Evolutionary conservation across 1,139 yeast species (phyloP), one percentile per base, ranked within the genome.

Genomic region (Eremothecium sinecaudum): DNA sequence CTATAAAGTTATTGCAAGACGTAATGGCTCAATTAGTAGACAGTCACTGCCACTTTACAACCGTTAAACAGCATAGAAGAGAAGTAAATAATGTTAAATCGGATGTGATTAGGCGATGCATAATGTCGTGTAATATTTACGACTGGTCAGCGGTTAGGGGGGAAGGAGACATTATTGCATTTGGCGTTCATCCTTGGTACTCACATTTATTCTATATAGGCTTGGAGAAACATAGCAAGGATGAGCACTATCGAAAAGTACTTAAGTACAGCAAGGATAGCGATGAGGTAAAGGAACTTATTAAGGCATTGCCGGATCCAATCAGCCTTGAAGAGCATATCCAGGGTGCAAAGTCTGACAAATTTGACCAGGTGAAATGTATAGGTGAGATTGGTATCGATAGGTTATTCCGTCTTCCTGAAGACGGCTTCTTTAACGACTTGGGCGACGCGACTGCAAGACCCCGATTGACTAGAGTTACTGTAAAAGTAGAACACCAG

Each of bases 371-470:
- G 8, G 39, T 64, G 12, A 34, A 46, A 22, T 33, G 61, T 9
- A 66, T 86, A n/a, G 98, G 98, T 0, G 98, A 90, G 49, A 68
- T 86, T 13, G 98, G 98, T 0, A 59, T 90, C 4, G 98, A 90
- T 56, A 80, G 78, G 54, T 52, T 73, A 14, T 83, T 83, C 48
- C 59, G 84, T 24, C 58, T 84, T 9, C 94, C 94, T 0, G 51
- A 56, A 31, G 62, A 63, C 37, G 86, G 86, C 1, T 76, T 57
- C 43, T 65, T 61, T 39, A 79, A 79, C 1, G 60, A 62, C 40
- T n/a, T n/a, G n/a, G 45, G 45, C 4, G 48, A 45, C 24, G 42
- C 40, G 9, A 20, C 24, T 7, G 40, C 32, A 2, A 38, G 37
- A 17, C 40, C 37, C 14, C 40, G 39, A 27, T 30, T 76, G 28